Evolutionary conservation across 495 filamentous ascomycete species (phyloP).

Genomic region (Talaromyces thailandensis): DNA sequence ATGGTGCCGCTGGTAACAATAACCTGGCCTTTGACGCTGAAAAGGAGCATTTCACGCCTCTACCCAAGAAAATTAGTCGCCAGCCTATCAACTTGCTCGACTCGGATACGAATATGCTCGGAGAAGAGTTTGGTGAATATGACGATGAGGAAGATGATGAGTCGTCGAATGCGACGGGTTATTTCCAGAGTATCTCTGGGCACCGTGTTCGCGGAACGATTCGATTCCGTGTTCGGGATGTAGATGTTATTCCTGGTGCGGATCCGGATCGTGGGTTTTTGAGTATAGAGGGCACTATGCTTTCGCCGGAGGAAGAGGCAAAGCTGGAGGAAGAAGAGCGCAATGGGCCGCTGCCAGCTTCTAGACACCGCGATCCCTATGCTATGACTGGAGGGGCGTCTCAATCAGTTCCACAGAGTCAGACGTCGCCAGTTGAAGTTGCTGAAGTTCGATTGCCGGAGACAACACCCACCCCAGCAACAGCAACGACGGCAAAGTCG

Average conservation of each 20-base stretch:
- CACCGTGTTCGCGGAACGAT: constrained; percentile 52
- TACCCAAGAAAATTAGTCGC: constrained; percentile 18
- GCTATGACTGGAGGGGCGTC: constrained; percentile 12
- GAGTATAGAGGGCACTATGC: constrained; percentile 62
- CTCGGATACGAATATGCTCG: neutral
- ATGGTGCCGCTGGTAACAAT: constrained; percentile 9
- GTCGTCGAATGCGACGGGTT: constrained; percentile 34
- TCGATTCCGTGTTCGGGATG: constrained; percentile 52
- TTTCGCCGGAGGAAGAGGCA: constrained; percentile 38
- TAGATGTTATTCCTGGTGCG: constrained; percentile 49
- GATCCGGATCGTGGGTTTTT: constrained; percentile 53
- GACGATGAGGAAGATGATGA: constrained; percentile 24
- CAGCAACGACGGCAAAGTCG: constrained; percentile 15
- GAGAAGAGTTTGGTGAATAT: neutral
- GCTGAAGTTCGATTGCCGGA: constrained; percentile 6
- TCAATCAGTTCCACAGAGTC: constrained; percentile 6
- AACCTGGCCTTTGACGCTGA: constrained; percentile 25
- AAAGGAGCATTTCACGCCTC: constrained; percentile 29
- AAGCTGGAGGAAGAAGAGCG: constrained; percentile 29
- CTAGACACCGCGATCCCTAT: constrained; percentile 10
- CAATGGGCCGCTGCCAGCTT: constrained; percentile 15
- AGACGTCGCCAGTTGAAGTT: constrained; percentile 13
- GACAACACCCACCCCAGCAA: neutral
- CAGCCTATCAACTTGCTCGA: constrained; percentile 10
- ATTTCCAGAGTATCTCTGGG: constrained; percentile 55